A percentile compares a stretch with the other conserved stretches of the same genome.
phyloP scores from a whole-genome alignment of 768 basidiomycete genomes.

The Hemileccinum rubropunctum region DNA sequence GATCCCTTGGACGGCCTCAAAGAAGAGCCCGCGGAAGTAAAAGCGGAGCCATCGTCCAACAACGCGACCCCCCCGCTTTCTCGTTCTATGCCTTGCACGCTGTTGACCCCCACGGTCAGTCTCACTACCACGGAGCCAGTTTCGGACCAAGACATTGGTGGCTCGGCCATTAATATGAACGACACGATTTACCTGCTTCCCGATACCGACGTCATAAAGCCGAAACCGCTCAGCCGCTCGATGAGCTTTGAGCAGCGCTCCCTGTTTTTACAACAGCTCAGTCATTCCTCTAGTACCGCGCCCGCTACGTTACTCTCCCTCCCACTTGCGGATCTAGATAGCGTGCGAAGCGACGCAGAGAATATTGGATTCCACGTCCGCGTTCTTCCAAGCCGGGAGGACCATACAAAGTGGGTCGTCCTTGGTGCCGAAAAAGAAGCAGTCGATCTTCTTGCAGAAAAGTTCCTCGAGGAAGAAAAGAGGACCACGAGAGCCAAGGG shows the following conservation, averaged over 20 bases:
- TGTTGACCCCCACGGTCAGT: conserved; percentile 47
- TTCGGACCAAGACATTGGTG: conserved; percentile 34
- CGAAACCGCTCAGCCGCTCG: conserved; percentile 39
- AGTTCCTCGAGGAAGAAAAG: conserved; percentile 30
- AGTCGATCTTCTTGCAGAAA: conserved; percentile 34
- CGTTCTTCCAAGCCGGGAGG: conserved; percentile 31
- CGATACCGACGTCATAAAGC: conserved; percentile 9
- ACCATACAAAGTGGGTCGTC: conserved; percentile 44
- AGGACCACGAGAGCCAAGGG: conserved; percentile 19
- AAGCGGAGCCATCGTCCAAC: background rate
- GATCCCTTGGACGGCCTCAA: conserved; percentile 29
- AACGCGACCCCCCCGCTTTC: conserved; percentile 15
- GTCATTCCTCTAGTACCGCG: conserved; percentile 31
- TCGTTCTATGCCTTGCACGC: conserved; percentile 55
- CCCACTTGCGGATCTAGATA: conserved; percentile 42
- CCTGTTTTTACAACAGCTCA: conserved; percentile 46
- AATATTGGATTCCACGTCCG: conserved; percentile 44
- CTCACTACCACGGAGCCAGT: conserved; percentile 23
- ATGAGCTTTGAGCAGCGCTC: conserved; percentile 55
- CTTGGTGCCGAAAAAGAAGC: conserved; percentile 51
- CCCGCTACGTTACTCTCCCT: conserved; percentile 50
- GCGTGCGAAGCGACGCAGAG: conserved; percentile 39
- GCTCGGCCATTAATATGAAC: conserved; percentile 22
- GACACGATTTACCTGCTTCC: conserved; percentile 26
- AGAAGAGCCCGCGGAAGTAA: conserved; percentile 29